Evolutionary conservation across 148 eudicot genomes (phyloP).

Genomic region (Fagopyrum tataricum): DNA sequence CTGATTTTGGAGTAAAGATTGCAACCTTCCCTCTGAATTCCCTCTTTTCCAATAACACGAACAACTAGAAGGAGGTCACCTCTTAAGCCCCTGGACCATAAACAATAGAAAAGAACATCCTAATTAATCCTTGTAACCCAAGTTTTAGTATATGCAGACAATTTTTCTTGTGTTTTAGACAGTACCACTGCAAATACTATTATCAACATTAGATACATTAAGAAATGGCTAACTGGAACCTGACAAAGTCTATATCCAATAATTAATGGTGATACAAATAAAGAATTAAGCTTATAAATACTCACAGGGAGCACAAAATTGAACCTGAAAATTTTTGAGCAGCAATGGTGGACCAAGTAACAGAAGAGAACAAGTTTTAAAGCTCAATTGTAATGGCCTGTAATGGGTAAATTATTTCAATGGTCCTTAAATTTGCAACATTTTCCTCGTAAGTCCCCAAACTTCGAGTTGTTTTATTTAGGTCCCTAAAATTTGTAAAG

Average conservation of each 20-base stretch:
- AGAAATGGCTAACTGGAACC: neutral
- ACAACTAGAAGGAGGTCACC: slow-evolving; percentile 77
- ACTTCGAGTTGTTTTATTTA: too few species aligned
- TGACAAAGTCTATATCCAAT: neutral
- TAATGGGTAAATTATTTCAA: too few species aligned
- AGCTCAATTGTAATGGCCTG: neutral
- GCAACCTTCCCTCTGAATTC: slow-evolving; percentile 70
- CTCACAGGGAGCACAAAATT: too few species aligned
- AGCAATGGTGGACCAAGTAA: too few species aligned
- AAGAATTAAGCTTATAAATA: too few species aligned
- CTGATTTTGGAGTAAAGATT: slow-evolving; percentile 67
- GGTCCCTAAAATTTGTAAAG: too few species aligned
- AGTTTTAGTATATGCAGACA: neutral
- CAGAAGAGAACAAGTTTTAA: too few species aligned
- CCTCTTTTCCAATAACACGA: slow-evolving; percentile 52
- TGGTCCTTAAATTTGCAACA: too few species aligned
- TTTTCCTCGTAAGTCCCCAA: too few species aligned
- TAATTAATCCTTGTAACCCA: neutral
- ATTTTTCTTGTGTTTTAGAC: neutral
- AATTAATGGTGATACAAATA: too few species aligned
- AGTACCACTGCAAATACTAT: neutral
- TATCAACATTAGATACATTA: neutral
- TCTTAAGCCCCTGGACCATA: slow-evolving; percentile 44
- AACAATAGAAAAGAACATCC: slow-evolving; percentile 5
- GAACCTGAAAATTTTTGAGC: too few species aligned